phyloP scores from a whole-genome alignment of 345 rosid species.

The Microthlaspi erraticum region DNA sequence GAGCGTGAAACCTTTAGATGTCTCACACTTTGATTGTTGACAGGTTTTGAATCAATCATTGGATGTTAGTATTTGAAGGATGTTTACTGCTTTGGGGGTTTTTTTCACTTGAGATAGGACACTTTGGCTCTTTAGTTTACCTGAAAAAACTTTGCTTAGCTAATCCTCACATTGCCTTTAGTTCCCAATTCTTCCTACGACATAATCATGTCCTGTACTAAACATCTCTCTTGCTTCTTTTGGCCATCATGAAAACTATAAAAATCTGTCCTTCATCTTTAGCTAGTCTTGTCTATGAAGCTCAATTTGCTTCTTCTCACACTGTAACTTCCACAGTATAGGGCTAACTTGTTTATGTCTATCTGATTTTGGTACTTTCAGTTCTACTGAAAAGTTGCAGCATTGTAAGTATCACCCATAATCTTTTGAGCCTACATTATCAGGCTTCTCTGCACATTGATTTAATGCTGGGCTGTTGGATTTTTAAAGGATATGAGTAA shows the following conservation, averaged over 20 bases:
- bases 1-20: not conserved
- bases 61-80: not conserved
- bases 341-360: not conserved
- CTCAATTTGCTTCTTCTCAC: constrained; percentile 1
- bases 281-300: not conserved
- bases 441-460: not conserved
- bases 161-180: not conserved
- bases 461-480: not conserved
- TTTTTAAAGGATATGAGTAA: not conserved
- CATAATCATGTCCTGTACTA: constrained; percentile 1
- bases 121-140: not conserved
- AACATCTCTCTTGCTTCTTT: not conserved
- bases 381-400: not conserved
- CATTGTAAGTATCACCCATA: not conserved
- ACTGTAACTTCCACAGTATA: constrained; percentile 2
- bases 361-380: not conserved
- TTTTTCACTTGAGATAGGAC: not conserved
- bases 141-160: not conserved
- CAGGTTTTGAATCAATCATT: not conserved
- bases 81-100: not conserved
- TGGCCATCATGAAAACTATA: constrained; percentile 9
- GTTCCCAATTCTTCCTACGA: not conserved
- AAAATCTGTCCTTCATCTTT: not conserved
- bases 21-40: not conserved
- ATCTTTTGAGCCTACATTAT: constrained; percentile 1